Conservation (phyloP, 1,139 yeast species). For the Sugiyamaella neomexicana region DNA sequence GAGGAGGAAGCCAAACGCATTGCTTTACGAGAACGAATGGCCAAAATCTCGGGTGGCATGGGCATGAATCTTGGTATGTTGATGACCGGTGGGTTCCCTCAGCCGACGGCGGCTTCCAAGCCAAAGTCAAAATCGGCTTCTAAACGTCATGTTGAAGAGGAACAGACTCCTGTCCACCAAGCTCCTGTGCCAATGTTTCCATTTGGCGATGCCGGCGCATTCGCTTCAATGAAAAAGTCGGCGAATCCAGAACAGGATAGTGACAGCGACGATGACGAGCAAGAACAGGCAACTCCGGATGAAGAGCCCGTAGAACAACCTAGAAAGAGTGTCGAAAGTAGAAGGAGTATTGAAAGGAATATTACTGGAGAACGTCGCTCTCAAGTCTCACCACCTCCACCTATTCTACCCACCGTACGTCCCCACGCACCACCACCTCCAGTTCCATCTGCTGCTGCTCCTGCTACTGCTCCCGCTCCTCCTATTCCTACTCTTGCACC, state of each 20-base stretch:
- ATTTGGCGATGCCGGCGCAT: slow-evolving; percentile 44
- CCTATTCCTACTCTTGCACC: background rate
- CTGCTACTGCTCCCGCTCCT: slow-evolving; percentile 3
- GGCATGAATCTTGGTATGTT: slow-evolving; percentile 53
- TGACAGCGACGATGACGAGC: slow-evolving; percentile 12
- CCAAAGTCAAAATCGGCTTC: slow-evolving; percentile 25
- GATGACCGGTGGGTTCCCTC: slow-evolving; percentile 37
- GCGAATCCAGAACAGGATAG: slow-evolving; percentile 16
- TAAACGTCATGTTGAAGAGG: slow-evolving; percentile 30
- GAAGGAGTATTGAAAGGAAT: background rate
- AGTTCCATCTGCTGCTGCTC: background rate
- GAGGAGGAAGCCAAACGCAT: slow-evolving; percentile 80
- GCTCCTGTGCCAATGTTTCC: slow-evolving; percentile 55
- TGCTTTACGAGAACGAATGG: slow-evolving; percentile 90
- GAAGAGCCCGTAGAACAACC: slow-evolving; percentile 3
- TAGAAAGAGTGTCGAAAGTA: background rate
- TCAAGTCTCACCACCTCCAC: slow-evolving; percentile 4
- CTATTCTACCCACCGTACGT: slow-evolving; percentile 17
- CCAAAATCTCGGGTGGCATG: slow-evolving; percentile 88
- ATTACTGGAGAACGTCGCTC: background rate
- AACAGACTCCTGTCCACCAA: slow-evolving; percentile 32
- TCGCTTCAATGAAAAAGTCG: slow-evolving; percentile 31
- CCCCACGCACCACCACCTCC: slow-evolving; percentile 5
- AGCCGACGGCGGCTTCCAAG: slow-evolving; percentile 34
- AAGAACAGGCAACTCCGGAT: slow-evolving; percentile 2